Evolutionary conservation across 371 early-diverging fungal species (phyloP), one percentile per base, ranked within the genome.

Genomic region (Nosema bombycis): DNA sequence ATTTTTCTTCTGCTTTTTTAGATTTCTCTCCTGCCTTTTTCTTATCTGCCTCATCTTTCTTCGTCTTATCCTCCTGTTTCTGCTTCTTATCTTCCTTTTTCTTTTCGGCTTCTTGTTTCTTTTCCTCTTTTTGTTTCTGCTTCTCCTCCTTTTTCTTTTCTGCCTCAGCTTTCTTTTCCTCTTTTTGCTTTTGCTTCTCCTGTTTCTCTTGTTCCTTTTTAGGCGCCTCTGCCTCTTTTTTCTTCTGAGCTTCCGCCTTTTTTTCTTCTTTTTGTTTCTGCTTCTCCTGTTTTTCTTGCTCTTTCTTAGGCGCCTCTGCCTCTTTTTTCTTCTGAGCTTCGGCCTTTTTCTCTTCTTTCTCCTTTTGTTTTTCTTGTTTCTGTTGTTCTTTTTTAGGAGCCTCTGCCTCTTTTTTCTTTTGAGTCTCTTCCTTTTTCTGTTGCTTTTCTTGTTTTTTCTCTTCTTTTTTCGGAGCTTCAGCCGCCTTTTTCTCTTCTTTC

Each of bases 1-100:
- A 23, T 72, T 56, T 37, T 58, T 30, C 37, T 61, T 72, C 61
- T 55, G 18, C 55, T 67, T 56, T 26, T 34, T 60, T 62, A 24
- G 37, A 3, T 66, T 69, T 33, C 73, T 79, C 46, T 34, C 46
- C 29, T 70, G 65, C 33, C 58, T 37, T 32, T 75, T 69, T 54
- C 67, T 65, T 56, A 60, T 58, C 24, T 36, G 24, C 34, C 37
- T 67, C 46, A 56, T 60, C 56, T 65, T 33, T 61, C 70, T 55
- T 66, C 76, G 54, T 30, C 67, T 70, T 64, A 67, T 38, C 33
- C 37, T 57, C 24, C 60, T 63, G 26, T 74, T 63, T 34, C 28
- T 0, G 14, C 71, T 61, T 64, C 30, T 28, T 56, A 55, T 32
- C 37, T 66, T 71, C 26, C 26, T 21, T n/a, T 65, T 72, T 38